Percentiles rank a stretch among this genome's conserved stretches.
Evolutionary conservation across 345 rosid species (phyloP).

Genomic region (Populus euphratica): DNA sequence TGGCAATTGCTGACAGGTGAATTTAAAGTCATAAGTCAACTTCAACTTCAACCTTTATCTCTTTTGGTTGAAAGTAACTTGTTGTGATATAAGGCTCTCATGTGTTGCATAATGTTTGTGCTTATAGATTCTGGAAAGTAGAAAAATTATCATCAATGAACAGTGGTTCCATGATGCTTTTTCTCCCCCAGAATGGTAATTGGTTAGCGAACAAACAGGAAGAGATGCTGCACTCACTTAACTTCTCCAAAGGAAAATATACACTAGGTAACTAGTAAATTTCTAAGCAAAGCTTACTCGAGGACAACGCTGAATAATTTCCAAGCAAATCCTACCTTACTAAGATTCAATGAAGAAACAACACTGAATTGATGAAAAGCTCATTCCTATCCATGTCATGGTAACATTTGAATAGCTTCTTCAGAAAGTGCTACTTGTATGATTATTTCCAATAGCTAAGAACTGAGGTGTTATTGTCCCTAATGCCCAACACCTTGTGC

Average conservation of each 20-base stretch:
- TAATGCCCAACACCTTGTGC: not conserved
- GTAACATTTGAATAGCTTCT: not conserved
- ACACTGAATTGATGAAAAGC: not conserved
- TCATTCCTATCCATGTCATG: not conserved
- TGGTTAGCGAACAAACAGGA: not conserved
- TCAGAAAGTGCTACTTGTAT: not conserved
- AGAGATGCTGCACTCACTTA: not conserved
- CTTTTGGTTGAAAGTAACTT: not conserved
- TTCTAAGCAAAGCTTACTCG: not conserved
- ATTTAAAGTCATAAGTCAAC: constrained; percentile 11
- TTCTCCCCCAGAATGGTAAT: not conserved
- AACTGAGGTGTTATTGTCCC: not conserved
- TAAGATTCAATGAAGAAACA: not conserved
- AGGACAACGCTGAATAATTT: not conserved
- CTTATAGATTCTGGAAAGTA: not conserved
- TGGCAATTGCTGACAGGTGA: constrained; percentile 93
- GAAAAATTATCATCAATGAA: not conserved
- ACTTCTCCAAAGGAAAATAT: not conserved
- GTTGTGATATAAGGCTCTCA: not conserved
- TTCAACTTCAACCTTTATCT: not conserved
- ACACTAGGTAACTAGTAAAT: not conserved
- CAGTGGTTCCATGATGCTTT: not conserved
- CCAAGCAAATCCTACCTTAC: not conserved
- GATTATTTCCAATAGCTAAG: not conserved
- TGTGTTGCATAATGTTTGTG: not conserved